Conservation (phyloP, 345 rosid genomes). For the Dipteronia sinensis region DNA sequence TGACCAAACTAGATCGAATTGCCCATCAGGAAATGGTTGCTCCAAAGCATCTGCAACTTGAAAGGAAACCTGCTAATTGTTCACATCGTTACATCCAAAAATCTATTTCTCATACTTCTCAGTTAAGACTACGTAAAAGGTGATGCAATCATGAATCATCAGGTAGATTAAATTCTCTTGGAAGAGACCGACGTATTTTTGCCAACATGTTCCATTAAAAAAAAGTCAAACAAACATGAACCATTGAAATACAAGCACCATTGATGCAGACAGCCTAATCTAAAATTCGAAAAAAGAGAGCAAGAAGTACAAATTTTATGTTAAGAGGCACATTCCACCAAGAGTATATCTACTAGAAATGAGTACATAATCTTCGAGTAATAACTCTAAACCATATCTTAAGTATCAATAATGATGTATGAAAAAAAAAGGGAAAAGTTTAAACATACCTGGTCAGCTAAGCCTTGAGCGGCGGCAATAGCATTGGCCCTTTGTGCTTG, state of each 20-base stretch:
- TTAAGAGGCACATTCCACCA: too few relatives aligned
- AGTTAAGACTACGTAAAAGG: not conserved
- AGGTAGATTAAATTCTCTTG: not conserved
- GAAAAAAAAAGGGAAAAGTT: not conserved
- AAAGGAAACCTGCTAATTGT: constrained; percentile 55
- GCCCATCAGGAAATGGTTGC: constrained; percentile 84
- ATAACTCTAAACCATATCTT: not conserved
- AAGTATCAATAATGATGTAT: too few relatives aligned
- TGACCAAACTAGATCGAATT: constrained; percentile 88
- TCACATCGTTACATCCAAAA: constrained; percentile 7
- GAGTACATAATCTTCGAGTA: not conserved
- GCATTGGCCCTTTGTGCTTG: constrained; percentile 80
- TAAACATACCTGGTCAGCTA: constrained; percentile 50
- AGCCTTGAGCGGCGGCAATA: constrained; percentile 65
- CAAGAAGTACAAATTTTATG: too few relatives aligned
- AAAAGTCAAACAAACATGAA: not conserved
- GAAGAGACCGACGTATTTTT: not conserved
- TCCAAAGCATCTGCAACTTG: constrained; percentile 90
- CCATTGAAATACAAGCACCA: not conserved
- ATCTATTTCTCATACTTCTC: not conserved
- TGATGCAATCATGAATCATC: not conserved
- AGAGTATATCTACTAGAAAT: too few relatives aligned
- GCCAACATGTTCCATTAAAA: not conserved
- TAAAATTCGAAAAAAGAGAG: too few relatives aligned
- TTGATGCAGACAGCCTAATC: not conserved